These are phyloP conservation scores for Herpetomonas samuelpessoai DNA, from an alignment of 208 protist genomes.

Conservation along the genomic window DNA sequence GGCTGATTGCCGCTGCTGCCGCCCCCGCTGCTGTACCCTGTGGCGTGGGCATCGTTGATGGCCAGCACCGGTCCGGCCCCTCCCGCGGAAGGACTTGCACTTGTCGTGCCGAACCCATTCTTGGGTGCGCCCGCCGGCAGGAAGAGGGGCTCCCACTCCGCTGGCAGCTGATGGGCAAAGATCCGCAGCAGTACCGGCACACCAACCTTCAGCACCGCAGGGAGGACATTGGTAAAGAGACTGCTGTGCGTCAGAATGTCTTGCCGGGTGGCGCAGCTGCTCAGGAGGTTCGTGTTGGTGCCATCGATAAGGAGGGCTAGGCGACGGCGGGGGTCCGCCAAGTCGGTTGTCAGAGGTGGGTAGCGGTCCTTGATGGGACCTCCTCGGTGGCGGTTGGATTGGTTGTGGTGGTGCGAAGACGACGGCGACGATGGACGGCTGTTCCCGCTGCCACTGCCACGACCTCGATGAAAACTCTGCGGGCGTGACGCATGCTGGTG, in stretches of 20 bases:
- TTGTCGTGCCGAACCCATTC: slow-evolving; percentile 2
- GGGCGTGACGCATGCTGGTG: too few relatives aligned
- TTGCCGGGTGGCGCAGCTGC: slow-evolving; percentile 13
- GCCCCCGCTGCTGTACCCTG: not conserved
- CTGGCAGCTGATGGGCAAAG: slow-evolving; percentile 67
- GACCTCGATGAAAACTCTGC: not conserved
- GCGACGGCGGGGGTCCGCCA: slow-evolving; percentile 65
- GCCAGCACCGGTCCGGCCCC: too few relatives aligned
- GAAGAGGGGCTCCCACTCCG: slow-evolving; percentile 62
- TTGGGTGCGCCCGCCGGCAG: not conserved
- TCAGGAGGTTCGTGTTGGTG: slow-evolving; percentile 49
- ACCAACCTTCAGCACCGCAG: slow-evolving; percentile 62
- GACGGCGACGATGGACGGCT: not conserved
- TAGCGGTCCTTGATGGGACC: slow-evolving; percentile 80
- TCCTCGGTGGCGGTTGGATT: not conserved
- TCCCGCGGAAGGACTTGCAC: too few relatives aligned
- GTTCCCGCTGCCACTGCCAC: not conserved
- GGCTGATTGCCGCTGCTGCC: not conserved
- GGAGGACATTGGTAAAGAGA: slow-evolving; percentile 55
- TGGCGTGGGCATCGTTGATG: too few relatives aligned
- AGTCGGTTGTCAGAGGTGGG: slow-evolving; percentile 51
- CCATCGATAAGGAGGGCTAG: slow-evolving; percentile 79
- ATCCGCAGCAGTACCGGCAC: slow-evolving; percentile 77
- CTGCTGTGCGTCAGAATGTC: slow-evolving; percentile 20
- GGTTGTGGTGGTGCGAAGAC: not conserved